These are phyloP conservation scores for Pyropia haitanensis DNA, from an alignment of 23 red algal species.

Conservation along the genomic window DNA sequence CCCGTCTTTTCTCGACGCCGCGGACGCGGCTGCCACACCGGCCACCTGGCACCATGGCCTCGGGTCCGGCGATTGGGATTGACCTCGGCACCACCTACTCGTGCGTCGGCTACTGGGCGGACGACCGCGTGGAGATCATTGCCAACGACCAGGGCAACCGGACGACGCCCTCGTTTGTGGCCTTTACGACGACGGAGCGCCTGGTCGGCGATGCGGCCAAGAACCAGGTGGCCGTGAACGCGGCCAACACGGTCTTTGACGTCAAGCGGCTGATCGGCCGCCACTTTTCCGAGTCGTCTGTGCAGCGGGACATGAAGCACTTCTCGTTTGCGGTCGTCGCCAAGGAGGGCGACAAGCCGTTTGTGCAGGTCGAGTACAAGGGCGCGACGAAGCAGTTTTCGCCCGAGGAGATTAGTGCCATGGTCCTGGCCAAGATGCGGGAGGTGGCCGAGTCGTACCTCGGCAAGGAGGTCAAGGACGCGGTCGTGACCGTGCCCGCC, in stretches of 20 bases:
- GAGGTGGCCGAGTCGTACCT: conserved; percentile 40
- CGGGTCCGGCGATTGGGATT: conserved; percentile 26
- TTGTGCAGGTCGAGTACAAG: conserved; percentile 22
- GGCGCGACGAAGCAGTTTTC: conserved; percentile 38
- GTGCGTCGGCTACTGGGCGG: conserved; percentile 32
- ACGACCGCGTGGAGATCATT: conserved; percentile 25
- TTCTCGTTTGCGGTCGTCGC: conserved; percentile 24
- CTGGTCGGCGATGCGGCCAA: conserved; percentile 61
- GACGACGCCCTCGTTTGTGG: conserved; percentile 55
- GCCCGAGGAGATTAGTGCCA: conserved; percentile 49
- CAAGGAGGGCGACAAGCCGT: conserved; percentile 39
- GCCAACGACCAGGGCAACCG: conserved; percentile 59
- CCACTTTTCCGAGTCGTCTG: conserved; percentile 36
- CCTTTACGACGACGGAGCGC: conserved; percentile 40
- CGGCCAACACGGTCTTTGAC: conserved; percentile 48
- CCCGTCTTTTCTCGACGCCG: too few species aligned
- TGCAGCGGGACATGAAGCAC: conserved; percentile 57
- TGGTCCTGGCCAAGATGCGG: conserved; percentile 55
- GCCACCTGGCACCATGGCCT: background rate
- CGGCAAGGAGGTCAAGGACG: conserved; percentile 23
- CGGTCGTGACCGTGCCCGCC: conserved; percentile 44
- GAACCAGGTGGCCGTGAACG: conserved; percentile 59
- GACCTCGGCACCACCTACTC: conserved; percentile 45
- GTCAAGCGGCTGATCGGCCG: conserved; percentile 56
- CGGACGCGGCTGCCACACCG: too few species aligned